Percentiles rank a stretch among this genome's conserved stretches.
These are phyloP conservation scores for Sequoia sempervirens DNA, from an alignment of 75 land plant genomes.

Conservation along the genomic window DNA sequence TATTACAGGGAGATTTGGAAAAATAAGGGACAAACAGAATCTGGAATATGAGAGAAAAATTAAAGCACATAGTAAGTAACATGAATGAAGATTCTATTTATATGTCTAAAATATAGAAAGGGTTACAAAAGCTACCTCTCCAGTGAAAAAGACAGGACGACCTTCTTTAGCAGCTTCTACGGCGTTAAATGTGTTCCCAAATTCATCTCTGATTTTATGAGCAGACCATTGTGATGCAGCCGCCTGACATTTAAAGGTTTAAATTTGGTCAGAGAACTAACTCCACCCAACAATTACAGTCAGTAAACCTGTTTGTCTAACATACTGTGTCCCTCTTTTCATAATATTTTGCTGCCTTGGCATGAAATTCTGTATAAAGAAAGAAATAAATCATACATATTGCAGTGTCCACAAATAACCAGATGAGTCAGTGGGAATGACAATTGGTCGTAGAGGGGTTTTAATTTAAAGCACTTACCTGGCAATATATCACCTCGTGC, in stretches of 20 bases:
- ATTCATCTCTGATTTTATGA: constrained; percentile 63
- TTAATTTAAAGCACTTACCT: constrained; percentile 32
- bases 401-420: background rate
- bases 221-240: constrained; percentile 96
- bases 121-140: constrained; percentile 59
- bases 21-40: background rate
- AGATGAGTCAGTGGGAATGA: background rate
- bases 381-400: background rate
- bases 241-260: constrained; percentile 40
- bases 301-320: background rate
- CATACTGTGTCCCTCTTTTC: background rate
- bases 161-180: constrained; percentile 71
- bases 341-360: background rate
- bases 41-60: background rate
- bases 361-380: background rate
- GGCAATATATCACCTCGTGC: constrained; percentile 93
- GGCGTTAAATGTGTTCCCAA: constrained; percentile 68
- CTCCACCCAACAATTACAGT: background rate
- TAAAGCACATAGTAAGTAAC: background rate
- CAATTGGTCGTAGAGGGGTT: background rate
- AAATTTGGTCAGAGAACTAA: background rate
- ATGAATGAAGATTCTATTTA: background rate
- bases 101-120: background rate
- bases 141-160: constrained; percentile 77
- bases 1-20: background rate